Base-by-base conservation (phyloP, 2,329 filamentous ascomycete genomes). In the Grosmannia clavigera region DNA sequence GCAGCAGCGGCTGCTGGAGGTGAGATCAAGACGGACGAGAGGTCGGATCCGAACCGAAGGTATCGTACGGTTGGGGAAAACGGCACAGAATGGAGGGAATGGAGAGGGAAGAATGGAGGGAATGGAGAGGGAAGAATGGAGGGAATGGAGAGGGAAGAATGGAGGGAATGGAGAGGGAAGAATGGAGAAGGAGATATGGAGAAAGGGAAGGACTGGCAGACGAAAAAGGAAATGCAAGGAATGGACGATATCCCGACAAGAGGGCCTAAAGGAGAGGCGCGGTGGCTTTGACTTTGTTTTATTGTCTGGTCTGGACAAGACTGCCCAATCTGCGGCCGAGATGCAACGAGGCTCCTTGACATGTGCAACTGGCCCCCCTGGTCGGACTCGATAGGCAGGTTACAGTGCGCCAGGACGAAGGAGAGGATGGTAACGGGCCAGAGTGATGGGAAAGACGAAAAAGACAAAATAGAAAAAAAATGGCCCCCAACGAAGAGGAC, bases 401-500 rank as follows among this genome's bases (percentile, higher is more conserved):
- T 48, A 48, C 43, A 48, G 40, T n/a, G 40, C 1, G 16, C 14
- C 25, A 48, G 11, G 3, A 6, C 5, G 9, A n/a, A 22, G 1
- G 29, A 31, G 25, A 4, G 12, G 25, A 6, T 53, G 25, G 51
- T 3, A 10, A 33, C 3, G 46, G 11, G 12, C 10, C 19, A 31
- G 25, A 31, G 25, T 22, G 22, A 22, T 22, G 38, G 22, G 38
- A 59, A 48, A 50, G 11, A n/a, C 19, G n/a, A 29, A 64, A 46
- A 29, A 22, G 12, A 25, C 43, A 5, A 53, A 43, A 35, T 55
- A 25, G 33, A 48, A 54, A 58, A 48, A 52, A 52, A 7, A 27
- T 63, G 6, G 62, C 67, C 7, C 60, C 66, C 19, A 67, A 66
- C 4, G 22, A 58, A 65, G 33, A 14, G 38, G 38, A 40, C 16